A percentile compares a stretch with the other conserved stretches of the same genome.
Evolutionary conservation across 768 basidiomycete species (phyloP).

Genomic region (Lanmaoa pseudosensibilis): DNA sequence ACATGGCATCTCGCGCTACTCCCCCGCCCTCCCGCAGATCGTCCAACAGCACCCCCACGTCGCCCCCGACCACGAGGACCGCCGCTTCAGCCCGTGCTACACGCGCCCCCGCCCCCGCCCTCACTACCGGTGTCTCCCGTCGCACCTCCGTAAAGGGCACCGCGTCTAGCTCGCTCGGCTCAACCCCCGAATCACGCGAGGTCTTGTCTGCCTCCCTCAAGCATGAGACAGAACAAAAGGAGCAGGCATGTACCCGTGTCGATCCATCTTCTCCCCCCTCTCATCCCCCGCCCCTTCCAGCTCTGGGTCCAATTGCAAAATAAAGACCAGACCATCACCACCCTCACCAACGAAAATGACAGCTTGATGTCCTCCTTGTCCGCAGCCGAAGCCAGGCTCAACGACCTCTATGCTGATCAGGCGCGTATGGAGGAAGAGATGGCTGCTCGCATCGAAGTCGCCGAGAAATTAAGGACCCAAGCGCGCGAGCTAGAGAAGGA

Average conservation of each 20-base stretch:
- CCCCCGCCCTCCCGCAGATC: conserved; percentile 48
- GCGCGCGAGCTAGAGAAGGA: conserved; percentile 87
- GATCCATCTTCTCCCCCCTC: conserved; percentile 5
- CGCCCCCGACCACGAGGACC: conserved; percentile 47
- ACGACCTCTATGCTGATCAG: conserved; percentile 81
- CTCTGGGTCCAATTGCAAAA: conserved; percentile 76
- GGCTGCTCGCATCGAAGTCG: conserved; percentile 76
- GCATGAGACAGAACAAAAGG: conserved; percentile 79
- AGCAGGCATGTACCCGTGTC: conserved; percentile 52
- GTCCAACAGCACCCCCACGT: conserved; percentile 40
- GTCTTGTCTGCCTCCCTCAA: conserved; percentile 62
- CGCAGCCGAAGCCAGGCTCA: conserved; percentile 68
- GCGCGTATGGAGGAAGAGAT: conserved; percentile 79
- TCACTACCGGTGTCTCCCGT: conserved; percentile 39
- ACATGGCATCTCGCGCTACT: conserved; percentile 43
- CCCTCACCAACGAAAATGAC: conserved; percentile 63
- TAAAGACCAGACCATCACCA: conserved; percentile 68
- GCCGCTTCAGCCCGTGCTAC: conserved; percentile 59
- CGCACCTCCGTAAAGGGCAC: conserved; percentile 49
- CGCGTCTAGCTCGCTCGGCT: conserved; percentile 36
- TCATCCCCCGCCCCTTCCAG: conserved; percentile 38
- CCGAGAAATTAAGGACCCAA: conserved; percentile 78
- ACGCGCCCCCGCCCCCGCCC: conserved; percentile 49
- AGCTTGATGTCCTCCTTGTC: conserved; percentile 63
- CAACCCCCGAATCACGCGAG: conserved; percentile 53